phyloP scores from a whole-genome alignment of 1,284 basidiomycete species.

The Exobasidium rhododendri region DNA sequence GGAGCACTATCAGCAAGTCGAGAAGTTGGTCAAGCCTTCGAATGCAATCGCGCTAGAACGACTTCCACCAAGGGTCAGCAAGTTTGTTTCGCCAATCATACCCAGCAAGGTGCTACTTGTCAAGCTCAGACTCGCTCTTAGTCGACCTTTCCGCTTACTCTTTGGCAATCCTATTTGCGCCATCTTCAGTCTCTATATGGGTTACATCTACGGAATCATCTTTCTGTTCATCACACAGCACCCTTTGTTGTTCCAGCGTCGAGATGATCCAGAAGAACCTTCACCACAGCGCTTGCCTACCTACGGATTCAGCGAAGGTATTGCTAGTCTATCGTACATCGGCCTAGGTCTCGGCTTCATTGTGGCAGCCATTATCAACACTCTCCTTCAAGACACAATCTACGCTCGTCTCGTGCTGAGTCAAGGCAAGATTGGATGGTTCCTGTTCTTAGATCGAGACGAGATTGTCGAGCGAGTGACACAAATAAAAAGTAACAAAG shows the following conservation, averaged over 20 bases:
- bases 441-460: conserved; percentile 21
- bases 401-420: conserved; percentile 49
- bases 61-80: neutral
- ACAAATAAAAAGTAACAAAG: neutral
- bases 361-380: conserved; percentile 54
- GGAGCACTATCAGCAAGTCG: neutral
- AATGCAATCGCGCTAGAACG: neutral
- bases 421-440: conserved; percentile 29
- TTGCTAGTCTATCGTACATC: conserved; percentile 56
- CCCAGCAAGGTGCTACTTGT: conserved; percentile 18
- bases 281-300: conserved; percentile 46
- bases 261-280: conserved; percentile 44
- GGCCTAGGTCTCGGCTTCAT: conserved; percentile 57
- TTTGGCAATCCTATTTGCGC: conserved; percentile 51
- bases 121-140: conserved; percentile 44
- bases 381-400: conserved; percentile 56
- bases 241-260: conserved; percentile 56
- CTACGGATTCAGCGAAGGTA: conserved; percentile 56
- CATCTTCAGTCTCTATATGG: conserved; percentile 57
- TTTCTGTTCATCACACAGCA: conserved; percentile 57
- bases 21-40: neutral
- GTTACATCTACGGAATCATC: conserved; percentile 58
- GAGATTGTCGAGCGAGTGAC: conserved; percentile 14
- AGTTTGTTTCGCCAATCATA: neutral
- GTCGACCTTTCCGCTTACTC: conserved; percentile 55